A percentile compares a stretch with the other conserved stretches of the same genome.
These are phyloP conservation scores for Metarhizium album DNA, from an alignment of 2,329 filamentous ascomycete species.

Conservation along the genomic window DNA sequence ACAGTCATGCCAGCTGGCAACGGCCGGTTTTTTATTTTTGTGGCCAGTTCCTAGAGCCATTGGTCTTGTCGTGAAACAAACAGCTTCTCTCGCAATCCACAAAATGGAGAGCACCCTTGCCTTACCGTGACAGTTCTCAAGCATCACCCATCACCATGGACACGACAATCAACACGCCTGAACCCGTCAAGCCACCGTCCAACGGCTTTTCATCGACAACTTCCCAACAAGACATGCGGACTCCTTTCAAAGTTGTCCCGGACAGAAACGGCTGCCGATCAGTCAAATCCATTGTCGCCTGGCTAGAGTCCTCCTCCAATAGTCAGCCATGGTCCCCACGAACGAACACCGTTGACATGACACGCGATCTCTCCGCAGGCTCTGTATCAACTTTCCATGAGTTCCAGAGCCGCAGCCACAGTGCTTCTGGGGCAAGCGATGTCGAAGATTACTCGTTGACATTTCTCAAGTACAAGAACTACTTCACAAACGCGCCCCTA, in stretches of 20 bases:
- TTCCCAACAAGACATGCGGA: constrained; percentile 10
- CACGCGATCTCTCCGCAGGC: constrained; percentile 3
- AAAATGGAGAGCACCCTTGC: not conserved
- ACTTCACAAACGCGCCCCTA: constrained; percentile 20
- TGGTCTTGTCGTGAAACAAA: not conserved
- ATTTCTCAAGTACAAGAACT: constrained; percentile 21
- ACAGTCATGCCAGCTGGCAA: not conserved
- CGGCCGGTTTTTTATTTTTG: not conserved
- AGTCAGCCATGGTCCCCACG: constrained; percentile 1
- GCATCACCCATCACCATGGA: constrained; percentile 1
- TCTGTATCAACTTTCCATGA: not conserved
- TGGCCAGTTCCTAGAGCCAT: not conserved
- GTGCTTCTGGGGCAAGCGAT: constrained; percentile 5
- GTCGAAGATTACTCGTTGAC: constrained; percentile 23
- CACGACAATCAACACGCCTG: constrained; percentile 10
- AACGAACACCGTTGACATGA: not conserved
- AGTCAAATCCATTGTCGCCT: constrained; percentile 22
- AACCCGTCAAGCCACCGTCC: constrained; percentile 11
- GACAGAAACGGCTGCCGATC: constrained; percentile 11
- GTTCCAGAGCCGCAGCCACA: not conserved
- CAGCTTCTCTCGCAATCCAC: not conserved
- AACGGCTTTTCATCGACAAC: constrained; percentile 21
- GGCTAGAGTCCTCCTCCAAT: constrained; percentile 17
- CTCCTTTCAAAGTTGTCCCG: not conserved
- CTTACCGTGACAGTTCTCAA: no score